Evolutionary conservation across 108 stramenopile genomes (phyloP).

Genomic region (Fragilariopsis cylindrus): DNA sequence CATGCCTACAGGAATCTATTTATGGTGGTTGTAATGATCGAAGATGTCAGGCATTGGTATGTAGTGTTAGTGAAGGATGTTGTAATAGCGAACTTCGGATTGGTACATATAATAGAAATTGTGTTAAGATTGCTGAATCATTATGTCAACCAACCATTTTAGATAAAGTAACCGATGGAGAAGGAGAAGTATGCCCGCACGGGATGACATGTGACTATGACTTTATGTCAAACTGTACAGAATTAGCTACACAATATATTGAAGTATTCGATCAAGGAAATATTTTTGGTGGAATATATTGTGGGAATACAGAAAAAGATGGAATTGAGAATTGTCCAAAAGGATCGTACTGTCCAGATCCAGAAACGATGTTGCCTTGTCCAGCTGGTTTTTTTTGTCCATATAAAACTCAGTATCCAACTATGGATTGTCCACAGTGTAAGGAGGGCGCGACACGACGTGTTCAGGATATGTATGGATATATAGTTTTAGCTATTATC

Average conservation of each 20-base stretch:
- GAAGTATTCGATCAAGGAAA: conserved; percentile 9
- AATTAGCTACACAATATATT: background rate
- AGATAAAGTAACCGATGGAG: background rate
- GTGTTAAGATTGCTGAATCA: conserved; percentile 6
- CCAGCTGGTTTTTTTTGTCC: conserved; percentile 35
- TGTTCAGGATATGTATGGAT: conserved; percentile 26
- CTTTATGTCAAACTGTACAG: conserved; percentile 21
- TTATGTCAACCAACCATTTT: conserved; percentile 7
- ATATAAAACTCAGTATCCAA: conserved; percentile 24
- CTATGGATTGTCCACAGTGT: conserved; percentile 16
- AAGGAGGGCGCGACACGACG: conserved; percentile 21
- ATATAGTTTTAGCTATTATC: conserved; percentile 18
- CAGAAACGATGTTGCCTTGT: conserved; percentile 24
- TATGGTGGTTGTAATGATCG: conserved; percentile 11
- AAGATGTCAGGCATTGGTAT: conserved; percentile 10
- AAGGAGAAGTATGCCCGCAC: conserved; percentile 3
- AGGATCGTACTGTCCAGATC: conserved; percentile 44
- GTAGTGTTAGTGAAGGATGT: background rate
- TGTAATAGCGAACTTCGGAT: conserved; percentile 1
- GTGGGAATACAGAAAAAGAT: background rate
- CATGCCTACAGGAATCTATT: background rate
- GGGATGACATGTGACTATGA: conserved; percentile 17
- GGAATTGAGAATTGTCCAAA: conserved; percentile 37
- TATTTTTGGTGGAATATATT: conserved; percentile 9
- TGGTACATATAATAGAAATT: conserved; percentile 3